A percentile compares a stretch with the other conserved stretches of the same genome.
phyloP scores from a whole-genome alignment of 2,329 filamentous ascomycete species.

The Lojkania enalia region DNA sequence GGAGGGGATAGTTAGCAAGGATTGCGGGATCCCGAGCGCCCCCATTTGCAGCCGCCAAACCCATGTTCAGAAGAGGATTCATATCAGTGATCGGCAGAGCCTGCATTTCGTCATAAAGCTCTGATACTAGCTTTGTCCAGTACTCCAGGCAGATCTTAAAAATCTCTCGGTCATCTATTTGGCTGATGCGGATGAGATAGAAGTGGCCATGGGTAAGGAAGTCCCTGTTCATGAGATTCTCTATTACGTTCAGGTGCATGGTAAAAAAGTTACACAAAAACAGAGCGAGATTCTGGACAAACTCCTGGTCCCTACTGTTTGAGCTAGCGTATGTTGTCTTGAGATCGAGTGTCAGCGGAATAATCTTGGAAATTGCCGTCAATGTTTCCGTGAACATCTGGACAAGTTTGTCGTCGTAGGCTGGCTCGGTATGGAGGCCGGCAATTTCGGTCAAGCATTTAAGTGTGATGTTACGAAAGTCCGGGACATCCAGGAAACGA shows the following conservation, averaged over 20 bases:
- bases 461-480: slow-evolving; percentile 94
- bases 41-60: slow-evolving; percentile 68
- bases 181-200: slow-evolving; percentile 96
- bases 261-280: slow-evolving; percentile 98
- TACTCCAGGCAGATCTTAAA: slow-evolving; percentile 99
- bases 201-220: slow-evolving; percentile 96
- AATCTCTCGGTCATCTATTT: slow-evolving; percentile 98
- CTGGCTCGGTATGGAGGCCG: slow-evolving; percentile 80
- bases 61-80: slow-evolving; percentile 84
- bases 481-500: slow-evolving; percentile 87
- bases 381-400: slow-evolving; percentile 98
- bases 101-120: slow-evolving; percentile 99
- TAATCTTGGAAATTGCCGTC: slow-evolving; percentile 89
- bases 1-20: slow-evolving; percentile 87
- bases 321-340: slow-evolving; percentile 90
- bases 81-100: slow-evolving; percentile 89
- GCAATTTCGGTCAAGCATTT: slow-evolving; percentile 98
- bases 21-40: slow-evolving; percentile 83
- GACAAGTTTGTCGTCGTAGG: slow-evolving; percentile 93
- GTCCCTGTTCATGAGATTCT: slow-evolving; percentile 92
- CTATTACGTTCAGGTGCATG: slow-evolving; percentile 89
- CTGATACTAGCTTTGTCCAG: slow-evolving; percentile 97
- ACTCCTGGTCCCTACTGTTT: slow-evolving; percentile 93
- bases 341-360: slow-evolving; percentile 85
- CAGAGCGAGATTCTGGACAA: slow-evolving; percentile 92